Base-by-base conservation (phyloP, 148 eudicot species). In the Dianthus caryophyllus region DNA sequence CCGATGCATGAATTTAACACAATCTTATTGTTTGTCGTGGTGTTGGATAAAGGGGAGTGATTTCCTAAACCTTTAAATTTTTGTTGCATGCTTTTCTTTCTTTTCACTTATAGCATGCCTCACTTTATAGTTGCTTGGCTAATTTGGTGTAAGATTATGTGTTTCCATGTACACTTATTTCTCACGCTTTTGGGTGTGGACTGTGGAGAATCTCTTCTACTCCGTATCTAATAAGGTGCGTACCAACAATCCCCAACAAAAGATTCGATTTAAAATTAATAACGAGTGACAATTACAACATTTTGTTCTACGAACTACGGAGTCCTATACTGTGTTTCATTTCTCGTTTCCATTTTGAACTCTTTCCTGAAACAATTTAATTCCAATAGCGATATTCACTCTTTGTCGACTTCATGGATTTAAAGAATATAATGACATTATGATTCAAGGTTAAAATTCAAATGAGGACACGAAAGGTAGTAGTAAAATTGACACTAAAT, bases 111-210 rank as follows among this genome's bases (percentile, higher is more conserved):
- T 54, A 71, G 31, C 26, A 71, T 62, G 67, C 52, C 27, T 71
- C 30, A 39, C 74, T 71, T 71, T 63, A 38, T 51, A 27, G 25
- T 61, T 71, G 74, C 46, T 71, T 62, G 62, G 68, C 55, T 71
- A 64, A 41, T 38, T 61, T 64, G 44, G 68, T 50, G 68, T 17
- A 71, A 64, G 24, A 9, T 24, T 15, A 13, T 31, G 41, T 14
- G 17, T 43, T 33, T 30, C 9, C 16, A 49, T 49, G 22, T 41
- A 22, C 38, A 22, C 38, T 59, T 47, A 71, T 36, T 39, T 52
- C 39, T 51, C 36, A 25, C 68, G 53, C 51, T 18, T 51, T 62
- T 26, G 21, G 41, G 64, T 54, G 44, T 10, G n/a, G n/a, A n/a
- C n/a, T n/a, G n/a, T n/a, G n/a, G n/a, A n/a, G n/a, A n/a, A n/a